phyloP scores from a whole-genome alignment of 1,139 yeast species.

The Blastobotrys petasosporus region DNA sequence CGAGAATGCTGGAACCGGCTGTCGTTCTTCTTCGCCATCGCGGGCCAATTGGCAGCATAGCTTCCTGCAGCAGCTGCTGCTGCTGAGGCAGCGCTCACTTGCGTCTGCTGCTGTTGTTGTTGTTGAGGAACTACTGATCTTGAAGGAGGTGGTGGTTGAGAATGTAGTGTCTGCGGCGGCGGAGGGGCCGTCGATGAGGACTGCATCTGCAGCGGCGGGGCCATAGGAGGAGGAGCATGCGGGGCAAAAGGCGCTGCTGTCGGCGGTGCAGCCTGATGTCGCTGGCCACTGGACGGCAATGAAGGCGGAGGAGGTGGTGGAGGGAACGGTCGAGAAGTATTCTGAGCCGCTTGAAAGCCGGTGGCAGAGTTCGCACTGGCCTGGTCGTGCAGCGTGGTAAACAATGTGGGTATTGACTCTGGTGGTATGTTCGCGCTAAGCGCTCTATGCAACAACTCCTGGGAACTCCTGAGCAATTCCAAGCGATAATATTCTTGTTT shows the following conservation, averaged over 20 bases:
- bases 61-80: slow-evolving; percentile 12
- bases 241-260: no score
- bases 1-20: slow-evolving; percentile 20
- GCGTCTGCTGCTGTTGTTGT: slow-evolving; percentile 8
- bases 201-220: no score
- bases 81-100: slow-evolving; percentile 2
- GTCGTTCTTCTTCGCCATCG: slow-evolving; percentile 10
- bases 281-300: no score
- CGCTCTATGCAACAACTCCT: slow-evolving; percentile 60
- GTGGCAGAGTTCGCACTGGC: background rate
- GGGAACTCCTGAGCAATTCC: slow-evolving; percentile 55
- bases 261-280: no score
- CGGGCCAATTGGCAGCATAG: slow-evolving; percentile 11
- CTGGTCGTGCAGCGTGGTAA: slow-evolving; percentile 25
- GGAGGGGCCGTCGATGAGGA: no score
- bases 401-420: slow-evolving; percentile 58
- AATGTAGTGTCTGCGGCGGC: no score
- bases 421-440: slow-evolving; percentile 61
- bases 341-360: background rate
- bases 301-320: slow-evolving; percentile 11
- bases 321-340: slow-evolving; percentile 4
- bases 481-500: slow-evolving; percentile 72
- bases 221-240: no score
- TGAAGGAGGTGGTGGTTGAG: no score
- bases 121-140: slow-evolving; percentile 6